Conservation (phyloP, 495 filamentous ascomycete species). For the Margaritispora aquatica region DNA sequence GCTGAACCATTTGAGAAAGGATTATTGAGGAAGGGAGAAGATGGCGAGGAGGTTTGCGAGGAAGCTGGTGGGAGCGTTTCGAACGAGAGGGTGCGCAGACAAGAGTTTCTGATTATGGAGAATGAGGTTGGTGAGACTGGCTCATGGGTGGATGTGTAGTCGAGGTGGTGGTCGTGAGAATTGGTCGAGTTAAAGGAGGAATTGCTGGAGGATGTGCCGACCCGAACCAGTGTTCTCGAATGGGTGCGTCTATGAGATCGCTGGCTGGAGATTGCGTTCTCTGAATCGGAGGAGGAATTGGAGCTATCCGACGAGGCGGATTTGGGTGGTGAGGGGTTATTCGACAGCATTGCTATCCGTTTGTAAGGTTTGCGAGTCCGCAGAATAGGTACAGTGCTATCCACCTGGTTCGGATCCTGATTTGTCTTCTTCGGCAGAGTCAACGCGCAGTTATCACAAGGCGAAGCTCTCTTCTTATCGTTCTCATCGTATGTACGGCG, state of each 20-base stretch:
- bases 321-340: conserved; percentile 19
- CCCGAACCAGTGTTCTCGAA: conserved; percentile 6
- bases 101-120: conserved; percentile 77
- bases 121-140: conserved; percentile 71
- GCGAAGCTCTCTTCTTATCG: conserved; percentile 43
- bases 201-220: conserved; percentile 26
- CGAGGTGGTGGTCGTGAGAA: conserved; percentile 71
- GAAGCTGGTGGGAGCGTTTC: conserved; percentile 71
- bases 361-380: conserved; percentile 24
- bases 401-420: conserved; percentile 18
- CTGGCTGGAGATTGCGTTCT: conserved; percentile 15
- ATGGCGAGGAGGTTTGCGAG: conserved; percentile 21
- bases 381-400: conserved; percentile 22
- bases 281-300: conserved; percentile 16
- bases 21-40: conserved; percentile 28
- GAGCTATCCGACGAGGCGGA: conserved; percentile 10
- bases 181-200: conserved; percentile 33
- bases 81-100: conserved; percentile 77
- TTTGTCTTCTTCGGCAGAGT: conserved; percentile 49
- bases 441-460: conserved; percentile 56
- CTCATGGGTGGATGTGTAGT: conserved; percentile 80
- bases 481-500: conserved; percentile 50
- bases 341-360: conserved; percentile 7
- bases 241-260: conserved; percentile 5
- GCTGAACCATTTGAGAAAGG: conserved; percentile 24